Percentiles rank a stretch among this genome's conserved stretches.
Conservation (phyloP, 2,329 filamentous ascomycete species). For the Fusarium sp. region DNA sequence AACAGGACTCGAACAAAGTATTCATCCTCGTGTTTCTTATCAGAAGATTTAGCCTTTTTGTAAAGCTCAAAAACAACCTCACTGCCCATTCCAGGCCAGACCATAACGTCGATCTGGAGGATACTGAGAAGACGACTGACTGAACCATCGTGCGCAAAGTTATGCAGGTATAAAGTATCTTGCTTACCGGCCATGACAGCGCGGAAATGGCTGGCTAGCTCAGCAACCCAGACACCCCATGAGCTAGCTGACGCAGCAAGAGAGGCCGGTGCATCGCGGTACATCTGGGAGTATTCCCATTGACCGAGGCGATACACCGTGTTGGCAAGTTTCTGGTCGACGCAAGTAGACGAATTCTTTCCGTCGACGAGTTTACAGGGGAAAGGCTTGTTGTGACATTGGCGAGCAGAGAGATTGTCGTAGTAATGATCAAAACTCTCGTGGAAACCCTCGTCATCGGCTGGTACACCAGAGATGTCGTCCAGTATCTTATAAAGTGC, state of each 20-base stretch:
- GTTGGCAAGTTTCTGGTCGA: conserved; percentile 73
- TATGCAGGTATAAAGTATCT: conserved; percentile 73
- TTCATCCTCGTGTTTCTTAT: conserved; percentile 32
- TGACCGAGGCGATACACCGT: conserved; percentile 81
- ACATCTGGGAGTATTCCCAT: conserved; percentile 85
- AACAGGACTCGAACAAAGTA: conserved; percentile 78
- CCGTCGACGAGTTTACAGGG: conserved; percentile 71
- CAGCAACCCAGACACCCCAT: conserved; percentile 80
- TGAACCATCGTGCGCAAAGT: conserved; percentile 84
- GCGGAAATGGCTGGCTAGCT: conserved; percentile 76
- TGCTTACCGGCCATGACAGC: conserved; percentile 59
- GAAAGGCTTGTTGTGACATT: conserved; percentile 80
- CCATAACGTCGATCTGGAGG: conserved; percentile 77
- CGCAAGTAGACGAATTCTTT: conserved; percentile 66
- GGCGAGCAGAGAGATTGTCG: conserved; percentile 83
- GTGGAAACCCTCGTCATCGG: conserved; percentile 73
- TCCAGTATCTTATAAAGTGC: conserved; percentile 73
- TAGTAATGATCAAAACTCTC: conserved; percentile 84
- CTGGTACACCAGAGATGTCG: conserved; percentile 73
- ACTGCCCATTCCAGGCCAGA: conserved; percentile 86
- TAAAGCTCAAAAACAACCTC: conserved; percentile 84
- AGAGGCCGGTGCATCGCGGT: conserved; percentile 74
- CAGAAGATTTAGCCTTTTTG: conserved; percentile 50
- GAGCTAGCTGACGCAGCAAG: conserved; percentile 72
- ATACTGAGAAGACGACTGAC: conserved; percentile 75